Base-by-base conservation (phyloP, 345 rosid species). In the Pistacia vera region DNA sequence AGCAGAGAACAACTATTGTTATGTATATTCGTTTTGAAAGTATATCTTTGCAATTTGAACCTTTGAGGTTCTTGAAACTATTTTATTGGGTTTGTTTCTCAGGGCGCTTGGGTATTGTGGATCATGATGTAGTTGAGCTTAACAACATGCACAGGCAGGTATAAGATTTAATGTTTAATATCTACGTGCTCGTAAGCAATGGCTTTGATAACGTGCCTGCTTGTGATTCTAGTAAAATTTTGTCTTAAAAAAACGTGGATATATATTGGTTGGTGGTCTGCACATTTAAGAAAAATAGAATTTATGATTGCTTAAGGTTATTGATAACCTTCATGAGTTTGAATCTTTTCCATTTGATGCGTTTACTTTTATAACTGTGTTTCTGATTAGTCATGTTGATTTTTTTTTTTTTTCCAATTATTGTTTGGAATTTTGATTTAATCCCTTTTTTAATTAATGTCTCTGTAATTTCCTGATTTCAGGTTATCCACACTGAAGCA, bases 91-190 rank as follows among this genome's bases (percentile, higher is more conserved):
- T 81, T 76, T 33, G 9, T 66, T 41, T 76, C 66, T 61, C 83
- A 96, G 99, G 98, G 74, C 88, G 89, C 18, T 81, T 93, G 87
- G 98, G 99, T 69, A 87, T 96, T 56, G 97, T 96, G 18, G 97
- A 96, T 83, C 94, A 96, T 72, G 99, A 93, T 87, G 88, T 91
- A 33, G 98, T 96, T 70, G 99, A 93, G 83, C 96, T 93, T 75
- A 96, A 92, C 75, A 96, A 93, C 75, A 91, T 96, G 99, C 99
- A 96, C 71, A 90, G 99, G 82, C 98, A 96, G 97, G 99, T 93
- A 90, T 30, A 63, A 68, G 64, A 64, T 12, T 54, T 13, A 54
- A 5, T 54, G 57, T 13, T 30, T 54, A 52, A 52, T 13, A 13
- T 52, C 5, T 4, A 2, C 17, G 12, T 2, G 54, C 17, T 52